Conservation (phyloP, 2,329 filamentous ascomycete species). For the Aurifilum marmelostoma region DNA sequence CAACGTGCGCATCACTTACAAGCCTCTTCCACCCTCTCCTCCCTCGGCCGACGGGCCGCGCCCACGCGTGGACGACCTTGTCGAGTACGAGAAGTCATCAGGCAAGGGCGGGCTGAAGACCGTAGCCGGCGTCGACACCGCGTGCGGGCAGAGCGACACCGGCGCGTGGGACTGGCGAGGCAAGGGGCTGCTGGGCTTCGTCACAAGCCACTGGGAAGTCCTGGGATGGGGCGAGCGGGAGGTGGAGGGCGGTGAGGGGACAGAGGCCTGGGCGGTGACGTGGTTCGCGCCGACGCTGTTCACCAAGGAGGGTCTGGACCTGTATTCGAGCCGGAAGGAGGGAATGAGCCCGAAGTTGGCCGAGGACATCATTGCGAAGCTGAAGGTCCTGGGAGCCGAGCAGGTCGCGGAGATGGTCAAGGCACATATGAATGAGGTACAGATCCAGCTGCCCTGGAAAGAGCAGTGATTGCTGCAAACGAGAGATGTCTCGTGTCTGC, state of each 20-base stretch:
- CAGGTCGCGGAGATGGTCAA: slow-evolving; percentile 56
- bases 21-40: slow-evolving; percentile 45
- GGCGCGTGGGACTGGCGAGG: slow-evolving; percentile 76
- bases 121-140: slow-evolving; percentile 68
- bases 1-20: slow-evolving; percentile 82
- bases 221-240: slow-evolving; percentile 69
- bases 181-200: slow-evolving; percentile 73
- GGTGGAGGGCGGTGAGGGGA: slow-evolving; percentile 40
- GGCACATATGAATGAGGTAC: slow-evolving; percentile 54
- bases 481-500: background rate
- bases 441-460: slow-evolving; percentile 56
- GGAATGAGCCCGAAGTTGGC: slow-evolving; percentile 64
- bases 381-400: slow-evolving; percentile 57
- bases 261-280: slow-evolving; percentile 75
- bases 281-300: slow-evolving; percentile 85
- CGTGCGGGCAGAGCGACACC: slow-evolving; percentile 37
- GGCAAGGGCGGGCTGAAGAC: slow-evolving; percentile 55
- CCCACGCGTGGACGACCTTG: slow-evolving; percentile 68
- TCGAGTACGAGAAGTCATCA: slow-evolving; percentile 65
- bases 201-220: slow-evolving; percentile 78
- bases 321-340: slow-evolving; percentile 68
- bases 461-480: slow-evolving; percentile 31
- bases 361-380: slow-evolving; percentile 56
- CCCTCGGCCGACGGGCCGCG: slow-evolving; percentile 28
- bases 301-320: slow-evolving; percentile 78